Evolutionary conservation across 2,329 filamentous ascomycete species (phyloP).

Genomic region (Coniochaeta sp.): DNA sequence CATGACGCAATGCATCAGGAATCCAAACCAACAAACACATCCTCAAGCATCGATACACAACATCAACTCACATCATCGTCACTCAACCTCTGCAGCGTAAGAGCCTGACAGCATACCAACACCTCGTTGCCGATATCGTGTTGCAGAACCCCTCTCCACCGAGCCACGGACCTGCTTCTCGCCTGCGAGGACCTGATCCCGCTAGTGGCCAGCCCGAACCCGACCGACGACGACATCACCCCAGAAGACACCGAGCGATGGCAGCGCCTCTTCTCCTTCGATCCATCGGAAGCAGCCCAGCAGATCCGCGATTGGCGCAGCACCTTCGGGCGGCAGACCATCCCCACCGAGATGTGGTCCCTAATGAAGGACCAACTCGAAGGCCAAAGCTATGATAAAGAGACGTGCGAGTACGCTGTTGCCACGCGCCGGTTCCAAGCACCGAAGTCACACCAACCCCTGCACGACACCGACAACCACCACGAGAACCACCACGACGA

Average conservation of each 20-base stretch:
- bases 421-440: neutral
- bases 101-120: too few species aligned
- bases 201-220: neutral
- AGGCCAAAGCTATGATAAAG: conserved; percentile 6
- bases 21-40: too few species aligned
- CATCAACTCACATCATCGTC: too few species aligned
- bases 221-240: neutral
- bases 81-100: too few species aligned
- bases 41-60: too few species aligned
- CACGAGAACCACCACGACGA: neutral
- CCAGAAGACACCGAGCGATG: neutral
- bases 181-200: neutral
- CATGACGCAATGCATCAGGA: too few species aligned
- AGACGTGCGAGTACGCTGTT: conserved; percentile 7
- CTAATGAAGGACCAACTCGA: conserved; percentile 1
- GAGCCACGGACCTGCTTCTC: neutral
- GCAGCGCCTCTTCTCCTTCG: neutral
- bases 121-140: too few species aligned
- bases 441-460: neutral
- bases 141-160: too few species aligned
- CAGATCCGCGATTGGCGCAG: neutral
- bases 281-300: neutral
- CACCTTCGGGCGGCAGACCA: neutral
- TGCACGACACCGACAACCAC: neutral
- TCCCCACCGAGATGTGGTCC: neutral